A percentile compares a stretch with the other conserved stretches of the same genome.
phyloP scores from a whole-genome alignment of 352 stramenopile genomes.

The Pythium dissotocum region DNA sequence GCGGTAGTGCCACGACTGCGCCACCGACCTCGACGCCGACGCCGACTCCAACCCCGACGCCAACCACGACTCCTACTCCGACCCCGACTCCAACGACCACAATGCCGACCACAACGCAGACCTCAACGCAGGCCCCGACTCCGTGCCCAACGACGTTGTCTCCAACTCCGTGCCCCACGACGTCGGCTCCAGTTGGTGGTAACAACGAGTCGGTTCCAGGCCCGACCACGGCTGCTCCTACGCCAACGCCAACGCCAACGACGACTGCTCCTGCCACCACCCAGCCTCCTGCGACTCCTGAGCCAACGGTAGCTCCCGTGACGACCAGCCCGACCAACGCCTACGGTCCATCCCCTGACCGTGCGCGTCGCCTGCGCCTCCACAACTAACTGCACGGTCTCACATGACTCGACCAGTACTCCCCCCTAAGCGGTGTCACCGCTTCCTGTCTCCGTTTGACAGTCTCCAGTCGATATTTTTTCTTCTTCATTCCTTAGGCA shows the following conservation, averaged over 20 bases:
- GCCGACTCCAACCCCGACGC: not conserved
- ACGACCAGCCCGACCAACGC: not conserved
- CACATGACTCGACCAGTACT: conserved; percentile 1
- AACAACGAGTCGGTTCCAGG: not conserved
- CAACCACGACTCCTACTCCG: too few relatives aligned
- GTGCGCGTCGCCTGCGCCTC: not conserved
- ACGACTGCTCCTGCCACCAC: not conserved
- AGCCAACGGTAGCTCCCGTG: not conserved
- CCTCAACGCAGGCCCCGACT: too few relatives aligned
- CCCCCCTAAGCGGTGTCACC: not conserved
- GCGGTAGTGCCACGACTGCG: too few relatives aligned
- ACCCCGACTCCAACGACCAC: too few relatives aligned
- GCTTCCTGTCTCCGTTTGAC: not conserved
- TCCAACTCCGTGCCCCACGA: conserved; percentile 5
- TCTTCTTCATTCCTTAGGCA: not conserved
- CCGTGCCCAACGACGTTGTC: too few relatives aligned
- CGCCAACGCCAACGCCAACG: not conserved
- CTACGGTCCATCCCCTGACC: not conserved
- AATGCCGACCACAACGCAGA: too few relatives aligned
- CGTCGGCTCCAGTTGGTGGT: not conserved
- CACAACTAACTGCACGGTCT: not conserved
- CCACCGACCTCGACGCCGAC: not conserved
- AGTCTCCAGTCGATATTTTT: not conserved
- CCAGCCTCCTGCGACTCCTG: not conserved
- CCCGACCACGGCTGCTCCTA: not conserved